Base-by-base conservation (phyloP, 2,329 filamentous ascomycete species). In the Trichoderma lentiforme region DNA sequence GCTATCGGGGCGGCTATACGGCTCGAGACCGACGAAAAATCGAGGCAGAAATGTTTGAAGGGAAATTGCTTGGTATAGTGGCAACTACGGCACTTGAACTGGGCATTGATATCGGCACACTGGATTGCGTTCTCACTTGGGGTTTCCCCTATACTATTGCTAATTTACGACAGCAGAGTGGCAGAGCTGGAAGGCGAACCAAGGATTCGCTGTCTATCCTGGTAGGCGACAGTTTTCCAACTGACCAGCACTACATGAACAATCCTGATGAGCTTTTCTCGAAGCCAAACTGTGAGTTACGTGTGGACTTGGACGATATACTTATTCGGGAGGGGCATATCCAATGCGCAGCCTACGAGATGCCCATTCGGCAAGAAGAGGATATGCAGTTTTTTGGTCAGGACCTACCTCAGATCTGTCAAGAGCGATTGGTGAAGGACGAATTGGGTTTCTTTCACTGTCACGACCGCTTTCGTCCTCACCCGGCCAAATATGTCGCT, bases 121-220 rank as follows among this genome's bases (percentile, higher is more conserved):
- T 99, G 9, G 96, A 99, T 81, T 96, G 95, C 69, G 96, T 99
- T 14, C 87, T 99, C 73, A 97, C 93, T 0, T 92, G 97, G 78
- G 95, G 95, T 0, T 99, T 99, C 74, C 96, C 96, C 0, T 98
- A 97, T 77, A 97, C 94, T 0, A 97, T 99, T 73, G 92, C 96
- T 39, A 98, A 98, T 78, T 85, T 98, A 61, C 89, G 96, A 11
- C 96, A 99, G 80, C 96, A 99, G 80, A 97, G 94, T 77, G 96
- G 96, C 15, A 90, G 96, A 77, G 96, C 96, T 24, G 96, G 96
- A 14, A 89, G 96, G 72, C 88, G 95, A 73, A 98, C 98, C 79
- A 97, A 93, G 78, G 96, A 99, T 80, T 97, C 95, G 0, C 85
- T 99, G 3, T 97, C 94, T 0, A 90, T 99, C 3, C 84, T 99